These are phyloP conservation scores for Tylopilus intermedius DNA, from an alignment of 768 basidiomycete genomes.

Conservation along the genomic window DNA sequence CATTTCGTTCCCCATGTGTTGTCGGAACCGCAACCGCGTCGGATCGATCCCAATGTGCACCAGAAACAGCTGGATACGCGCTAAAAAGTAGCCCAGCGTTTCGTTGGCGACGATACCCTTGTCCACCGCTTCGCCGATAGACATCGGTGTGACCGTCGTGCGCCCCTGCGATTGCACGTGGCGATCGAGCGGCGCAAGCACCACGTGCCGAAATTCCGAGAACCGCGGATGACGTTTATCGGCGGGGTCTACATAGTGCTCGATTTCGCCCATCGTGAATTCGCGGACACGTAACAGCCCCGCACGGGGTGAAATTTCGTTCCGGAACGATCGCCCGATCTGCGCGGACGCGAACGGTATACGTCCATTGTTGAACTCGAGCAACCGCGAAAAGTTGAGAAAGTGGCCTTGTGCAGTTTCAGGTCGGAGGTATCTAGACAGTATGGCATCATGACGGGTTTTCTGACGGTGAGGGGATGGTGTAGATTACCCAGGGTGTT, in stretches of 20 bases:
- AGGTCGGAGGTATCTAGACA: slow-evolving; percentile 80
- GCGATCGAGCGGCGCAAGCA: slow-evolving; percentile 74
- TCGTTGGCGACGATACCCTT: slow-evolving; percentile 89
- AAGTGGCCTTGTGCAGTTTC: slow-evolving; percentile 99
- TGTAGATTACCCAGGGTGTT: slow-evolving; percentile 74
- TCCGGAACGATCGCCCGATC: slow-evolving; percentile 93
- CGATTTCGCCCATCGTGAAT: slow-evolving; percentile 99
- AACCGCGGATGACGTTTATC: slow-evolving; percentile 89
- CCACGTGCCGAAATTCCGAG: slow-evolving; percentile 69
- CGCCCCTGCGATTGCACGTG: slow-evolving; percentile 75
- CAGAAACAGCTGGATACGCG: slow-evolving; percentile 85
- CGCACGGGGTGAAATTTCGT: slow-evolving; percentile 96
- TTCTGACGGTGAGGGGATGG: too few species aligned
- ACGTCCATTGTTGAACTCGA: slow-evolving; percentile 97
- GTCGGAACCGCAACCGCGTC: slow-evolving; percentile 80
- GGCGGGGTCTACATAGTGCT: slow-evolving; percentile 94
- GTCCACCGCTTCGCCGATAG: slow-evolving; percentile 85
- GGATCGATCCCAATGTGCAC: slow-evolving; percentile 88
- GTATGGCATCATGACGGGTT: background rate
- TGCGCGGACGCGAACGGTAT: slow-evolving; percentile 97
- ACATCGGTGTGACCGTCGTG: slow-evolving; percentile 59
- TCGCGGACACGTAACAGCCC: slow-evolving; percentile 96
- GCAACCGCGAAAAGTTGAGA: slow-evolving; percentile 93
- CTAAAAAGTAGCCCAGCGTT: slow-evolving; percentile 96
- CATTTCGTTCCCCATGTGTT: slow-evolving; percentile 99